phyloP scores from a whole-genome alignment of 345 rosid genomes.

The Camelina neglecta region DNA sequence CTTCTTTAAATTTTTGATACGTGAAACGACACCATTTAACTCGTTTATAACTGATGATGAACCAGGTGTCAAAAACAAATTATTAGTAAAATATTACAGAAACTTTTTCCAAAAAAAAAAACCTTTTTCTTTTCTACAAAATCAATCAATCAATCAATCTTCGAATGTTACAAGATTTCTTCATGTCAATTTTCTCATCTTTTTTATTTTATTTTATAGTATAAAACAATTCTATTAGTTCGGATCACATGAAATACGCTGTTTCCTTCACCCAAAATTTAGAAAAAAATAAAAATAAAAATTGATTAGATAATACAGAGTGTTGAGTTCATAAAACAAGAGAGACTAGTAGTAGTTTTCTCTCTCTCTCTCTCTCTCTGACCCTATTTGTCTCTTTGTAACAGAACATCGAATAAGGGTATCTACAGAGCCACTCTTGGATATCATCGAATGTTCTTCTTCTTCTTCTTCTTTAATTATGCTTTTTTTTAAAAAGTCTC shows the following conservation, averaged over 20 bases:
- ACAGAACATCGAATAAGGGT: constrained; percentile 38
- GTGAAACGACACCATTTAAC: not conserved
- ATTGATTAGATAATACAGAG: not conserved
- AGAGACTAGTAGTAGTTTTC: not conserved
- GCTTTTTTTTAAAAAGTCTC: not conserved
- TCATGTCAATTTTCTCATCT: constrained; percentile 3
- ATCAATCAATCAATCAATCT: constrained; percentile 14
- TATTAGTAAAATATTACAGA: not conserved
- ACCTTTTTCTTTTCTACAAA: not conserved
- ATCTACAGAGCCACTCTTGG: constrained; percentile 37
- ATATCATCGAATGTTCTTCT: constrained; percentile 41
- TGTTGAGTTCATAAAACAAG: constrained; percentile 19
- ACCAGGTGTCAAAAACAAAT: not conserved
- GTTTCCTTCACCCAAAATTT: not conserved
- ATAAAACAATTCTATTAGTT: not conserved
- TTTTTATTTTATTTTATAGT: not conserved
- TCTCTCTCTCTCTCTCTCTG: constrained; percentile 13
- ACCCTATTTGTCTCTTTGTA: constrained; percentile 42
- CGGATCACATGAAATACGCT: constrained; percentile 46
- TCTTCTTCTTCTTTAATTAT: constrained; percentile 2
- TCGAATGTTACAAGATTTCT: constrained; percentile 2
- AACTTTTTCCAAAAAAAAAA: not conserved
- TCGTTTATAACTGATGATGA: not conserved
- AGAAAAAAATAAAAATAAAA: not conserved
- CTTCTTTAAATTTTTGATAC: not conserved